These are phyloP conservation scores for Yamadazyma phyllophila DNA, from an alignment of 805 yeast genomes.

Conservation along the genomic window DNA sequence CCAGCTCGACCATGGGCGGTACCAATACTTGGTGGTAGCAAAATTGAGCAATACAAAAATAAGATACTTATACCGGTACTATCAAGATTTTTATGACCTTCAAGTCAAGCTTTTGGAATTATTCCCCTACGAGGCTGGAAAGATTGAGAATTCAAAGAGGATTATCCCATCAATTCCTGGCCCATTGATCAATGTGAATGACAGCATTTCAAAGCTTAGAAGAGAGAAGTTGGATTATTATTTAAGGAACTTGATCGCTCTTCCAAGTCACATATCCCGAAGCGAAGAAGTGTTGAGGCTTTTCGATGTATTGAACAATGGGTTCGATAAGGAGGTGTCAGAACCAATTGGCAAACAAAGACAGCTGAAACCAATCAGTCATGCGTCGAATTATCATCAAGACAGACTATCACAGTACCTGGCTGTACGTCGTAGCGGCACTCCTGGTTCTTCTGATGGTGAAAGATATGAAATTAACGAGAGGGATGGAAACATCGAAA, in stretches of 20 bases:
- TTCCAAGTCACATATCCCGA: conserved; percentile 76
- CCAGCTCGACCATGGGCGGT: conserved; percentile 78
- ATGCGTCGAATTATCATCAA: conserved; percentile 45
- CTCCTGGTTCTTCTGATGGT: neutral
- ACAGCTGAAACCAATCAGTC: conserved; percentile 36
- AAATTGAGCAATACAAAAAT: conserved; percentile 63
- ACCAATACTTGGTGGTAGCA: conserved; percentile 79
- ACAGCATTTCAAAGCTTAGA: conserved; percentile 54
- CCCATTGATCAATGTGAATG: conserved; percentile 88
- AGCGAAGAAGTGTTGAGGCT: conserved; percentile 65
- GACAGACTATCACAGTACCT: conserved; percentile 54
- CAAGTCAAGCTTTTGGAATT: conserved; percentile 79
- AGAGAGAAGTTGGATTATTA: conserved; percentile 54
- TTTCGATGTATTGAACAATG: conserved; percentile 60
- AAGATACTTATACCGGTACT: conserved; percentile 78
- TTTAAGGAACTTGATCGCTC: conserved; percentile 54
- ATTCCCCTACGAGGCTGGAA: conserved; percentile 92
- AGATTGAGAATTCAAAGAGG: conserved; percentile 70
- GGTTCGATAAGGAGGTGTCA: conserved; percentile 55
- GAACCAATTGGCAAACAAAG: conserved; percentile 20
- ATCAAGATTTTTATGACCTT: conserved; percentile 93
- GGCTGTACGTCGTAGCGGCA: conserved; percentile 18
- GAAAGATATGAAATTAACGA: neutral
- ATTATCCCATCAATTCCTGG: conserved; percentile 95
- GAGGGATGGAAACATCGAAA: neutral